A percentile compares a stretch with the other conserved stretches of the same genome.
These are phyloP conservation scores for Terana coerulea DNA, from an alignment of 768 basidiomycete genomes.

Conservation along the genomic window DNA sequence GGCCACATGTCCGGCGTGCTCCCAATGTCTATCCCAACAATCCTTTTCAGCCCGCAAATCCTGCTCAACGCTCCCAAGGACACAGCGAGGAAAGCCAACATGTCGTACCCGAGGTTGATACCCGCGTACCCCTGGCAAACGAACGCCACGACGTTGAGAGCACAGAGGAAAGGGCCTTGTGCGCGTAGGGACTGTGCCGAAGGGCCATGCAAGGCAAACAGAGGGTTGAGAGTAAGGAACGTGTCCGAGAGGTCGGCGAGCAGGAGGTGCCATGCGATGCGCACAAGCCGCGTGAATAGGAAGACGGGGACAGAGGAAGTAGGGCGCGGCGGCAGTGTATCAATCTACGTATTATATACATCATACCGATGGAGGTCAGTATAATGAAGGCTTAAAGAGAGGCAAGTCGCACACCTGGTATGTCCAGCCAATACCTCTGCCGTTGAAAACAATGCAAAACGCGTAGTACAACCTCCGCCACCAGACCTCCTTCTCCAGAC, in stretches of 20 bases:
- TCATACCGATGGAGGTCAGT: neutral
- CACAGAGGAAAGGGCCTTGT: slow-evolving; percentile 5
- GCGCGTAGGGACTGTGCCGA: neutral
- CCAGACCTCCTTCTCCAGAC: neutral
- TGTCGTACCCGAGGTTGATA: slow-evolving; percentile 11
- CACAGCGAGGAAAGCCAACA: slow-evolving; percentile 6
- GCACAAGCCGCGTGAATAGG: neutral
- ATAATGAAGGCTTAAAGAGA: neutral
- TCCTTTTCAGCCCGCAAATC: too few relatives aligned
- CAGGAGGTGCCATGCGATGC: slow-evolving; percentile 5
- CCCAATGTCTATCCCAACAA: too few relatives aligned
- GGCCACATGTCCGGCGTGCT: slow-evolving; percentile 15
- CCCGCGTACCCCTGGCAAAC: slow-evolving; percentile 4
- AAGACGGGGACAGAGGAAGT: slow-evolving; percentile 7
- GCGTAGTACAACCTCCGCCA: slow-evolving; percentile 7
- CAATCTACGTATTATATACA: slow-evolving; percentile 5
- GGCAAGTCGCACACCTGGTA: slow-evolving; percentile 12
- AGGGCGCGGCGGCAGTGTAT: slow-evolving; percentile 10
- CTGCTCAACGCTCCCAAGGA: slow-evolving; percentile 7
- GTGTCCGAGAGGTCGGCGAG: slow-evolving; percentile 9
- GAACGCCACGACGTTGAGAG: neutral
- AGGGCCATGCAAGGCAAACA: neutral
- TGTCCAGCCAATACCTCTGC: slow-evolving; percentile 18
- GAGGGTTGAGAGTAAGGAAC: neutral
- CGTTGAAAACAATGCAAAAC: slow-evolving; percentile 8